These are phyloP conservation scores for Halenospora varia DNA, from an alignment of 495 filamentous ascomycete species.

Conservation along the genomic window DNA sequence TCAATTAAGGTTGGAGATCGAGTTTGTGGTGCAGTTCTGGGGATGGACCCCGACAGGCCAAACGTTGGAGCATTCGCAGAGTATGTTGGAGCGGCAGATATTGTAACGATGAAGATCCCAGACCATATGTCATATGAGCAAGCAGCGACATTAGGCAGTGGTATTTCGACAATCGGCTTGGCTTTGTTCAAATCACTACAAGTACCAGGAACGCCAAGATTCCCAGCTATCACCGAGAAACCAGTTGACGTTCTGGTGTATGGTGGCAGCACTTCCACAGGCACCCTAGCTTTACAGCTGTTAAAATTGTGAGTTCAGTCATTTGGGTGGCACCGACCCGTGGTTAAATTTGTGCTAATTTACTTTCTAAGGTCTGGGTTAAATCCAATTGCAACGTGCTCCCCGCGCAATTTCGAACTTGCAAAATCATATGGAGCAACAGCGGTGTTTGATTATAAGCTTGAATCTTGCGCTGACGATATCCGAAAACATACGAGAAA, in stretches of 20 bases:
- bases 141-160: constrained; percentile 48
- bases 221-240: constrained; percentile 12
- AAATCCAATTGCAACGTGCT: constrained; percentile 51
- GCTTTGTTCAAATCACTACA: constrained; percentile 37
- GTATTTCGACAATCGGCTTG: constrained; percentile 39
- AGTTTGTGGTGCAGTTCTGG: constrained; percentile 34
- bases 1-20: constrained; percentile 37
- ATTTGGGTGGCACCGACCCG: neutral
- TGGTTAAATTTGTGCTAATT: constrained; percentile 41
- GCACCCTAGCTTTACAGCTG: constrained; percentile 47
- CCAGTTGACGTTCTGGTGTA: constrained; percentile 49
- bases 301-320: constrained; percentile 30
- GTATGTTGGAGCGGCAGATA: constrained; percentile 34
- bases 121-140: constrained; percentile 38
- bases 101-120: constrained; percentile 40
- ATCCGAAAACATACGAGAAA: constrained; percentile 29
- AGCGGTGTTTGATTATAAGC: constrained; percentile 53
- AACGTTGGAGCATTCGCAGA: constrained; percentile 47
- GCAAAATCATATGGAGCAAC: constrained; percentile 48
- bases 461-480: constrained; percentile 22
- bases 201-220: constrained; percentile 31
- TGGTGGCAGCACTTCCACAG: constrained; percentile 55
- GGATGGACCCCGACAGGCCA: constrained; percentile 35
- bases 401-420: constrained; percentile 47
- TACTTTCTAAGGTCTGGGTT: constrained; percentile 50